Conservation (phyloP, 345 rosid genomes). For the Clarkia xantiana region DNA sequence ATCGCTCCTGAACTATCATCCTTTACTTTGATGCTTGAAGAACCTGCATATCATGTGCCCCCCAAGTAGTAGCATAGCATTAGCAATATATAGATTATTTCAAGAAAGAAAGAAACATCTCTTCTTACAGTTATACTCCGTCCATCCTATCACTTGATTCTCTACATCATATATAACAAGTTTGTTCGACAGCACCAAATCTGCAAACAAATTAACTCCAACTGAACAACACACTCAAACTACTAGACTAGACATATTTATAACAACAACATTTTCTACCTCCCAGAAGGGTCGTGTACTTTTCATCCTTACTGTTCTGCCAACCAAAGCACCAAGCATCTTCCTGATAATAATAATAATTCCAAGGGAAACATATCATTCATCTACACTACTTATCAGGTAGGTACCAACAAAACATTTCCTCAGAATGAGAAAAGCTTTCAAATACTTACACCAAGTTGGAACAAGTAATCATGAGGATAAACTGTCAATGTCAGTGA, state of each 20-base stretch:
- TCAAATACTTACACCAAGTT: constrained; percentile 16
- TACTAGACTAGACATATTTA: too few relatives aligned
- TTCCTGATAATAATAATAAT: constrained; percentile 9
- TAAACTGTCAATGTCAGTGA: constrained; percentile 19
- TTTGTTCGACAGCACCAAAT: constrained; percentile 36
- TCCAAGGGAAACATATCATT: too few relatives aligned
- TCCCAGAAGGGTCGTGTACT: constrained; percentile 23
- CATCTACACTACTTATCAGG: too few relatives aligned
- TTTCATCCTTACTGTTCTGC: constrained; percentile 18
- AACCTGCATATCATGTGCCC: too few relatives aligned
- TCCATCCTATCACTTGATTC: constrained; percentile 34
- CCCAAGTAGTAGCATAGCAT: not conserved
- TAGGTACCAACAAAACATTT: too few relatives aligned
- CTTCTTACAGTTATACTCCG: constrained; percentile 33
- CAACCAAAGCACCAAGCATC: constrained; percentile 23
- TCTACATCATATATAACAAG: constrained; percentile 37
- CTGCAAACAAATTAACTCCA: too few relatives aligned
- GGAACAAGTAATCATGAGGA: constrained; percentile 25
- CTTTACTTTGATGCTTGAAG: constrained; percentile 61
- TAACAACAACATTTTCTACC: too few relatives aligned
- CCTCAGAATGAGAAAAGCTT: too few relatives aligned
- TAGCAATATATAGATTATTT: not conserved
- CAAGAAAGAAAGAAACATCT: too few relatives aligned
- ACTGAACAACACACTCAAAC: too few relatives aligned
- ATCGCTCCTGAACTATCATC: constrained; percentile 26